phyloP scores from a whole-genome alignment of 2,329 filamentous ascomycete species.

The Sporothrix pseudoabietina region DNA sequence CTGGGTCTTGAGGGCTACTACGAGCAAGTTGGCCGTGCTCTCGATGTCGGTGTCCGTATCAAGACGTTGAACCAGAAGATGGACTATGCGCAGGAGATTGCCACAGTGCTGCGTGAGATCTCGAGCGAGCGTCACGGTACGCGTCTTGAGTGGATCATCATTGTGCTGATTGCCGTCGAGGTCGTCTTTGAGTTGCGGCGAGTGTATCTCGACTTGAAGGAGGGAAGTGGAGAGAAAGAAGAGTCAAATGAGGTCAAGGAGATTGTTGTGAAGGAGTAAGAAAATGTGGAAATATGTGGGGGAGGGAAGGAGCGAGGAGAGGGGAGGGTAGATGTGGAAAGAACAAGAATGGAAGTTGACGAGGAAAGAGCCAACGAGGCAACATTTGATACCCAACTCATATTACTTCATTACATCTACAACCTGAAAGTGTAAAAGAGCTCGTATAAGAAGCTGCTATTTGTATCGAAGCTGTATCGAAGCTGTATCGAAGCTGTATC shows the following conservation, averaged over 20 bases:
- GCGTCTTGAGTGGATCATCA: conserved; percentile 92
- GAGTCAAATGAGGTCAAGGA: background rate
- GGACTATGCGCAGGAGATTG: conserved; percentile 96
- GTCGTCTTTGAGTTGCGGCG: conserved; percentile 82
- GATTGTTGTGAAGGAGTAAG: background rate
- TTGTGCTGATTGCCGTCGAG: conserved; percentile 88
- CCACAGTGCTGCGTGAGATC: conserved; percentile 82
- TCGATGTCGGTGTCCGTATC: conserved; percentile 91
- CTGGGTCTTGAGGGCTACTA: conserved; percentile 93
- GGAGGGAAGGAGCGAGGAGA: background rate
- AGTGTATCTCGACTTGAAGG: conserved; percentile 52
- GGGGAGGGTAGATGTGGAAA: background rate
- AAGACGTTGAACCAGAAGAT: conserved; percentile 93
- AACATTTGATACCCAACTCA: conserved; percentile 21
- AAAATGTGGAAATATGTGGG: background rate
- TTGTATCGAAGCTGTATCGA: background rate
- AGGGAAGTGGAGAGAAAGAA: background rate
- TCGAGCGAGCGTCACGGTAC: conserved; percentile 88
- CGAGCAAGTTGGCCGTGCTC: conserved; percentile 83
- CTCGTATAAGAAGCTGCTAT: background rate
- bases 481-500: too few relatives aligned
- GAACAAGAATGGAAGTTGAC: too few relatives aligned
- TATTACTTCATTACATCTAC: background rate
- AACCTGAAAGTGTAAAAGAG: background rate
- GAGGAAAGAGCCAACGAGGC: conserved; percentile 7